Percentiles rank a stretch among this genome's conserved stretches.
Conservation (phyloP, 129 eudicot species). For the Ambrosia trifida region DNA sequence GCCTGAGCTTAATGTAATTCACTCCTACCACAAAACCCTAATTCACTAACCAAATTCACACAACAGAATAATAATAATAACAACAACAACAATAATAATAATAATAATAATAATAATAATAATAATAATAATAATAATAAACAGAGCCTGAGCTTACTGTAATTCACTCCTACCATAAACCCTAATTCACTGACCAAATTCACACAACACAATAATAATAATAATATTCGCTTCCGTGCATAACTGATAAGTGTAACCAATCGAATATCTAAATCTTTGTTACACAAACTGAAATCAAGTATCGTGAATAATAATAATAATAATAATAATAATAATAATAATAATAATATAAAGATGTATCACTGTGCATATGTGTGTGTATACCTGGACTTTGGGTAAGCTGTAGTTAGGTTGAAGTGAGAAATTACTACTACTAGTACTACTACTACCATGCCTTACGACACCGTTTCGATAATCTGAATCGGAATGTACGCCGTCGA, state of each 20-base stretch:
- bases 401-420: conserved; percentile 43
- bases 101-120: too few relatives aligned
- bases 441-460: background rate
- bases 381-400: conserved; percentile 39
- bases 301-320: too few relatives aligned
- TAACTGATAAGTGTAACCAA: background rate
- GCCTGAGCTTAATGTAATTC: background rate
- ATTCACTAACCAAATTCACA: conserved; percentile 19
- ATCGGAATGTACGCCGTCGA: conserved; percentile 32
- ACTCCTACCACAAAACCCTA: conserved; percentile 34
- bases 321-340: too few relatives aligned
- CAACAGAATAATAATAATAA: background rate
- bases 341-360: conserved; percentile 12
- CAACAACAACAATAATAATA: too few relatives aligned
- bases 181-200: conserved; percentile 30
- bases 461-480: conserved; percentile 28
- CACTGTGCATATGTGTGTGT: conserved; percentile 1
- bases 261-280: background rate
- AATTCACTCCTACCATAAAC: conserved; percentile 20
- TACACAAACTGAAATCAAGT: background rate
- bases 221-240: too few relatives aligned
- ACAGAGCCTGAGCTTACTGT: background rate
- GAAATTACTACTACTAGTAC: conserved; percentile 15
- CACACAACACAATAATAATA: conserved; percentile 1
- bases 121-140: background rate